These are phyloP conservation scores for Metschnikowia noctiluminum DNA, from an alignment of 805 yeast species.

Conservation along the genomic window DNA sequence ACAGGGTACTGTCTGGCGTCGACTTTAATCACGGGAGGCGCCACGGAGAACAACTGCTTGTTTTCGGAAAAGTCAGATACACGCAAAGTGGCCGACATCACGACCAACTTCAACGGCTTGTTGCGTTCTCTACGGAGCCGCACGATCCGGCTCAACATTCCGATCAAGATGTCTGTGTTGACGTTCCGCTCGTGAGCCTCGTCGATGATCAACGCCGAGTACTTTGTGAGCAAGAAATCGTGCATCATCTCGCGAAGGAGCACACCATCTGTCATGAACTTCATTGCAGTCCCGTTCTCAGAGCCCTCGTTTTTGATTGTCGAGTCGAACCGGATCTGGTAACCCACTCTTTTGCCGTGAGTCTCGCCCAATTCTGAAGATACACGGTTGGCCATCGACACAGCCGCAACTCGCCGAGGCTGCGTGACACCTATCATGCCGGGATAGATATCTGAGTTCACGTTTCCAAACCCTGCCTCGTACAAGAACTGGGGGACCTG, in stretches of 20 bases:
- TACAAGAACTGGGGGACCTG: conserved; percentile 95
- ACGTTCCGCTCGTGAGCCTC: conserved; percentile 98
- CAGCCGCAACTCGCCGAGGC: conserved; percentile 92
- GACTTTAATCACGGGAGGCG: conserved; percentile 87
- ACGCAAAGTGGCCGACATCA: conserved; percentile 96
- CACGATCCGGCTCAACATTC: conserved; percentile 86
- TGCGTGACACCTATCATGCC: conserved; percentile 98
- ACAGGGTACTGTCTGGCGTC: conserved; percentile 96
- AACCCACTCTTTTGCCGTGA: conserved; percentile 65
- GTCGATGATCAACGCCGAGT: conserved; percentile 85
- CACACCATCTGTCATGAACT: conserved; percentile 95
- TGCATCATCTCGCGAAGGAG: conserved; percentile 87
- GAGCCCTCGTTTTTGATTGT: conserved; percentile 50
- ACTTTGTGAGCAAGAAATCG: conserved; percentile 75
- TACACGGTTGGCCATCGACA: conserved; percentile 85
- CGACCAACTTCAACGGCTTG: conserved; percentile 72
- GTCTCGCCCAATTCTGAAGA: conserved; percentile 65
- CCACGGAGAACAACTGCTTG: conserved; percentile 53
- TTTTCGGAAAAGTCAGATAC: conserved; percentile 93
- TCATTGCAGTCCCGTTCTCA: conserved; percentile 57
- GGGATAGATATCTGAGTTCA: conserved; percentile 52
- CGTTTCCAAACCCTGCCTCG: conserved; percentile 86
- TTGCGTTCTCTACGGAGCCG: conserved; percentile 57
- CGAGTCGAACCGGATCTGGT: conserved; percentile 81
- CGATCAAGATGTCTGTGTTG: conserved; percentile 93